Evolutionary conservation across 257 asterid species (phyloP).

Genomic region (Voacanga thouarsii): DNA sequence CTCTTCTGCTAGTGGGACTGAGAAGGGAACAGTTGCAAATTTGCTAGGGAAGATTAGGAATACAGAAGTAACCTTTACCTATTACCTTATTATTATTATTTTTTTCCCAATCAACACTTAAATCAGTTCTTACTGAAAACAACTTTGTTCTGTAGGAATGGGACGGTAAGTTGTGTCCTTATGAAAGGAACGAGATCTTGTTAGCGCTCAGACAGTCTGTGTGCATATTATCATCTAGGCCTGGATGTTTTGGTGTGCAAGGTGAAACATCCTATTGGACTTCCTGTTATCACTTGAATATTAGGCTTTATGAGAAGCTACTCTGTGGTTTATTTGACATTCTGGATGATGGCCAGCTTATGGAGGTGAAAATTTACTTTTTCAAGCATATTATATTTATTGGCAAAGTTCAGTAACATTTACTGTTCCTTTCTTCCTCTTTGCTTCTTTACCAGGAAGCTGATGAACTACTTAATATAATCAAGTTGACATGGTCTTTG

Average conservation of each 20-base stretch:
- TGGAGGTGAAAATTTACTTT: constrained; percentile 54
- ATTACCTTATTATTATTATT: constrained; percentile 16
- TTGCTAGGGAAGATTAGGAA: constrained; percentile 69
- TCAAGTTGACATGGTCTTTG: constrained; percentile 81
- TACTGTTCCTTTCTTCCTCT: constrained; percentile 16
- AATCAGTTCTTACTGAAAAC: constrained; percentile 17
- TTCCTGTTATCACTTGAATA: constrained; percentile 70
- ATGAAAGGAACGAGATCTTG: constrained; percentile 67
- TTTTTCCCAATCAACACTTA: constrained; percentile 12
- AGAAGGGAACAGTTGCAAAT: constrained; percentile 46
- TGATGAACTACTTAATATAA: constrained; percentile 65
- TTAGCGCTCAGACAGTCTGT: constrained; percentile 61
- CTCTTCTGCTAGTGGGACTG: constrained; percentile 46
- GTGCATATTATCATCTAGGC: constrained; percentile 54
- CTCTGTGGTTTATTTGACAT: constrained; percentile 82
- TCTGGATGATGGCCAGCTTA: constrained; percentile 82
- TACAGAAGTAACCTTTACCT: constrained; percentile 48
- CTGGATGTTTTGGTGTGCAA: constrained; percentile 68
- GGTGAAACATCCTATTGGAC: constrained; percentile 94
- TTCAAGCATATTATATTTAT: not conserved
- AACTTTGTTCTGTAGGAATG: constrained; percentile 57
- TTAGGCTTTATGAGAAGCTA: constrained; percentile 82
- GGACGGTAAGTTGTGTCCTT: constrained; percentile 75
- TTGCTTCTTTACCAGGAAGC: constrained; percentile 63
- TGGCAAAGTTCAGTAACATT: not conserved